phyloP scores from a whole-genome alignment of 306 rosid genomes.

The Vigna angularis region DNA sequence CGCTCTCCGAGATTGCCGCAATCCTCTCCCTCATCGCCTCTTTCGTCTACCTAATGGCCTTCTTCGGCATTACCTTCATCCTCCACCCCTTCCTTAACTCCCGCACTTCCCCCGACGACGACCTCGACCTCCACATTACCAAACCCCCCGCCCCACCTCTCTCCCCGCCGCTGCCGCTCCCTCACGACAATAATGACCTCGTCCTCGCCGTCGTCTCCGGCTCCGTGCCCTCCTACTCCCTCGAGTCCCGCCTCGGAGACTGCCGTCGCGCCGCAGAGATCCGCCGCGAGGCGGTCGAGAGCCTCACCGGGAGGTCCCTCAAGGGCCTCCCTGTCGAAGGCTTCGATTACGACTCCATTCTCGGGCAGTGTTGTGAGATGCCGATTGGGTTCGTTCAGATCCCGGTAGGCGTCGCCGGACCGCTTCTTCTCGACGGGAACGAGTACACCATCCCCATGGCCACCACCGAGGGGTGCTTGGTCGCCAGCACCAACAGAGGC shows the following conservation, averaged over 20 bases:
- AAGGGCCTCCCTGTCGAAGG: conserved; percentile 72
- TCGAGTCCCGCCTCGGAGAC: conserved; percentile 75
- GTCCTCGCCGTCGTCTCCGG: conserved; percentile 66
- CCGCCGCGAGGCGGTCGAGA: conserved; percentile 72
- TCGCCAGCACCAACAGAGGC: conserved; percentile 91
- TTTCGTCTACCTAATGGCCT: conserved; percentile 73
- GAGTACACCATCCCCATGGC: conserved; percentile 91
- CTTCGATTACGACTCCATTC: conserved; percentile 74
- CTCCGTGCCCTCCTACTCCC: conserved; percentile 65
- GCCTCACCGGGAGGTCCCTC: conserved; percentile 57
- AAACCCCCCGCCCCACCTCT: conserved; percentile 58
- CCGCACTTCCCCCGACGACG: conserved; percentile 62
- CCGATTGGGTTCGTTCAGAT: conserved; percentile 84
- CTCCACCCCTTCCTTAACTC: conserved; percentile 57
- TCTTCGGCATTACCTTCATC: conserved; percentile 82
- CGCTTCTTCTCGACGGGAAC: conserved; percentile 69
- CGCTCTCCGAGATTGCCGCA: conserved; percentile 70
- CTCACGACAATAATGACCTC: conserved; percentile 64
- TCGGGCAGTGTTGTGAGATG: conserved; percentile 98
- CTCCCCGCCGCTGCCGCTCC: conserved; percentile 43
- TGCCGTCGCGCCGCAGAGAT: conserved; percentile 73
- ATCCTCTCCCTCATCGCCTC: conserved; percentile 72
- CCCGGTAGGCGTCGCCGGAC: conserved; percentile 95
- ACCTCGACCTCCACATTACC: conserved; percentile 41
- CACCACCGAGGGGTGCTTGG: conserved; percentile 87